phyloP scores from a whole-genome alignment of 768 basidiomycete genomes.

The Boletus rufocinnamomeus region DNA sequence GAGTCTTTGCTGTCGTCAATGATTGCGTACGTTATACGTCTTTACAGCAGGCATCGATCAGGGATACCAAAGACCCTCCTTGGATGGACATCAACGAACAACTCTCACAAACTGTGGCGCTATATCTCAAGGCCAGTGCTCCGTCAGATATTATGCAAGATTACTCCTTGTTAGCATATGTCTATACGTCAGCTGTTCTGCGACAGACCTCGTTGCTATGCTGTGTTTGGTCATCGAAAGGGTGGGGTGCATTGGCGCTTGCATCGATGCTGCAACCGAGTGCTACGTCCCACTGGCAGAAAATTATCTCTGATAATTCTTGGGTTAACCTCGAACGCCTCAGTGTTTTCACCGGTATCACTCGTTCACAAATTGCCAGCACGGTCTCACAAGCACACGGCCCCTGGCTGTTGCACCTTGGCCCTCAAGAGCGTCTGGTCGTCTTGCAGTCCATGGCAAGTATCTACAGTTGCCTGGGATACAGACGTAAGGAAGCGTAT shows the following conservation, averaged over 20 bases:
- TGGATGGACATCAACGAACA: slow-evolving; percentile 79
- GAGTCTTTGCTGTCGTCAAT: slow-evolving; percentile 33
- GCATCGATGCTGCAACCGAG: slow-evolving; percentile 71
- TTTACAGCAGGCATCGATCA: slow-evolving; percentile 55
- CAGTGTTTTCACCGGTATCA: slow-evolving; percentile 66
- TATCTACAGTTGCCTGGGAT: slow-evolving; percentile 79
- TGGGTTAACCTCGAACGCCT: slow-evolving; percentile 64
- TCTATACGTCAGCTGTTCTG: slow-evolving; percentile 67
- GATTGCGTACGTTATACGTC: slow-evolving; percentile 3
- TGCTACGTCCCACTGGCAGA: slow-evolving; percentile 58
- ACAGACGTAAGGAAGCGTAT: slow-evolving; percentile 86
- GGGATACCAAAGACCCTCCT: slow-evolving; percentile 63
- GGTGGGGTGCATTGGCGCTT: slow-evolving; percentile 81
- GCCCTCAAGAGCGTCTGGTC: slow-evolving; percentile 70
- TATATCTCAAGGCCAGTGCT: slow-evolving; percentile 63
- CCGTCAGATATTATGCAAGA: slow-evolving; percentile 54
- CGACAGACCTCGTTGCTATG: slow-evolving; percentile 76
- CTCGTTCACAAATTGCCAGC: slow-evolving; percentile 64
- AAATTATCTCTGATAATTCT: slow-evolving; percentile 51
- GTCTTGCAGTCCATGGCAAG: slow-evolving; percentile 71
- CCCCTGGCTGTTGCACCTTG: slow-evolving; percentile 84
- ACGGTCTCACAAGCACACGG: slow-evolving; percentile 77
- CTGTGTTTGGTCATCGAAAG: slow-evolving; percentile 82
- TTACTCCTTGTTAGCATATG: slow-evolving; percentile 62
- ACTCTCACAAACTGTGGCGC: slow-evolving; percentile 56